Evolutionary conservation across 257 asterid genomes (phyloP).

Genomic region (Gentiana dahurica): DNA sequence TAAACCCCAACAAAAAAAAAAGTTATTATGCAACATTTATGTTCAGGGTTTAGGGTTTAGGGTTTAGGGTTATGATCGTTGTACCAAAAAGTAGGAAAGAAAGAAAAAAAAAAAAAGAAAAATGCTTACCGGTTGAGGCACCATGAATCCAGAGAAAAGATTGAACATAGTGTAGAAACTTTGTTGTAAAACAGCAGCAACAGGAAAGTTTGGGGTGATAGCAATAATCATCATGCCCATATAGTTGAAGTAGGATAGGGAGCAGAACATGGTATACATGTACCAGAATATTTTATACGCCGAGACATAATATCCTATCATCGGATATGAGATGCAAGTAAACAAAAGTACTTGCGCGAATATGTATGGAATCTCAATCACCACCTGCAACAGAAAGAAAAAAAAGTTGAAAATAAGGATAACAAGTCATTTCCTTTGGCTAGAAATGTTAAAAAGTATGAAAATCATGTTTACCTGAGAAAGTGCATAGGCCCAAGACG

Average conservation of each 20-base stretch:
- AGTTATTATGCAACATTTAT: too few relatives aligned
- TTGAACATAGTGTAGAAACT: slow-evolving; percentile 31
- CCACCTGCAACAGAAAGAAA: slow-evolving; percentile 17
- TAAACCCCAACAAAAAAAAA: neutral
- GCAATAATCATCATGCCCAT: slow-evolving; percentile 42
- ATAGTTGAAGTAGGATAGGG: slow-evolving; percentile 34
- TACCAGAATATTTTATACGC: slow-evolving; percentile 34
- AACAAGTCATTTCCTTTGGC: neutral
- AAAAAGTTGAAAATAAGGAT: neutral
- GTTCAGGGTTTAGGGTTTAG: too few relatives aligned
- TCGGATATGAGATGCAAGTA: slow-evolving; percentile 36
- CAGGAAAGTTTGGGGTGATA: slow-evolving; percentile 29
- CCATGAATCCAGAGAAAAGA: slow-evolving; percentile 35
- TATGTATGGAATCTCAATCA: slow-evolving; percentile 39
- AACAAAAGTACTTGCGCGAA: slow-evolving; percentile 23
- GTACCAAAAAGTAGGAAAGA: too few relatives aligned
- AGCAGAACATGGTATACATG: slow-evolving; percentile 28
- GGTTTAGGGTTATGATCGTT: too few relatives aligned
- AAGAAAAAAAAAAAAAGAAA: neutral
- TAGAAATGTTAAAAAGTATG: neutral
- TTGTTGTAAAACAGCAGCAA: slow-evolving; percentile 36
- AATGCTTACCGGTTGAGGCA: slow-evolving; percentile 36
- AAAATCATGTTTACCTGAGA: slow-evolving; percentile 1
- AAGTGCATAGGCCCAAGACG: slow-evolving; percentile 8
- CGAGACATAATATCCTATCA: slow-evolving; percentile 38